A percentile compares a stretch with the other conserved stretches of the same genome.
Evolutionary conservation across 768 basidiomycete species (phyloP).

Genomic region (Lactifluus subvellereus): DNA sequence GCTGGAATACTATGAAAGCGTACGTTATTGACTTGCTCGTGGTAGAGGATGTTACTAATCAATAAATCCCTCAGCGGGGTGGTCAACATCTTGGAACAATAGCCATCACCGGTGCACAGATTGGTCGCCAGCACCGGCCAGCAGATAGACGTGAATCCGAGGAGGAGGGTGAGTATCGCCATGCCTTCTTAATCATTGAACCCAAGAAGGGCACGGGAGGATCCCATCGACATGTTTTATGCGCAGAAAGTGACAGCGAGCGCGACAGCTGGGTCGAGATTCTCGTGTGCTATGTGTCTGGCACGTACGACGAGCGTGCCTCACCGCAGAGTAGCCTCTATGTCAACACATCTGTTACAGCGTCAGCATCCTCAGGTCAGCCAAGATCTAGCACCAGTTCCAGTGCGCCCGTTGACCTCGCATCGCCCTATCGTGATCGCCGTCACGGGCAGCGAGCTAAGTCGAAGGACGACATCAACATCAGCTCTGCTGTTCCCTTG

Average conservation of each 20-base stretch:
- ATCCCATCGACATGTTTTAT: slow-evolving; percentile 82
- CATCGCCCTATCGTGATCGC: slow-evolving; percentile 25
- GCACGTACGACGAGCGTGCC: slow-evolving; percentile 59
- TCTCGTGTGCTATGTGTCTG: slow-evolving; percentile 82
- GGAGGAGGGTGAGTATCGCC: slow-evolving; percentile 91
- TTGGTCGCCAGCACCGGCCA: slow-evolving; percentile 85
- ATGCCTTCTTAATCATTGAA: slow-evolving; percentile 97
- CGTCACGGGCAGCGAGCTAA: slow-evolving; percentile 33
- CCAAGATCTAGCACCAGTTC: slow-evolving; percentile 56
- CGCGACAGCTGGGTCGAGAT: slow-evolving; percentile 94
- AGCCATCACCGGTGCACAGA: slow-evolving; percentile 84
- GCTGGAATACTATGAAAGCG: slow-evolving; percentile 92
- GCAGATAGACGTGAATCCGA: slow-evolving; percentile 48
- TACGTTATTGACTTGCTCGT: slow-evolving; percentile 41
- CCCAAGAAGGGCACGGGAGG: slow-evolving; percentile 67
- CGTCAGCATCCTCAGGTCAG: slow-evolving; percentile 33
- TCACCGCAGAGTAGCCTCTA: slow-evolving; percentile 20
- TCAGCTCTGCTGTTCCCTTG: slow-evolving; percentile 48
- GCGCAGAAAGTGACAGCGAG: slow-evolving; percentile 92
- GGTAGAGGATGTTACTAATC: slow-evolving; percentile 2
- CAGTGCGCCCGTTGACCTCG: slow-evolving; percentile 37
- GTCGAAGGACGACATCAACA: slow-evolving; percentile 56
- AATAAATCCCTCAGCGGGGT: slow-evolving; percentile 53
- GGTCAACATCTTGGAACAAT: slow-evolving; percentile 91
- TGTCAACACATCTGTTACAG: slow-evolving; percentile 21